Evolutionary conservation across 495 filamentous ascomycete species (phyloP), one percentile per base, ranked within the genome.

Genomic region (Penicillium alfredii): DNA sequence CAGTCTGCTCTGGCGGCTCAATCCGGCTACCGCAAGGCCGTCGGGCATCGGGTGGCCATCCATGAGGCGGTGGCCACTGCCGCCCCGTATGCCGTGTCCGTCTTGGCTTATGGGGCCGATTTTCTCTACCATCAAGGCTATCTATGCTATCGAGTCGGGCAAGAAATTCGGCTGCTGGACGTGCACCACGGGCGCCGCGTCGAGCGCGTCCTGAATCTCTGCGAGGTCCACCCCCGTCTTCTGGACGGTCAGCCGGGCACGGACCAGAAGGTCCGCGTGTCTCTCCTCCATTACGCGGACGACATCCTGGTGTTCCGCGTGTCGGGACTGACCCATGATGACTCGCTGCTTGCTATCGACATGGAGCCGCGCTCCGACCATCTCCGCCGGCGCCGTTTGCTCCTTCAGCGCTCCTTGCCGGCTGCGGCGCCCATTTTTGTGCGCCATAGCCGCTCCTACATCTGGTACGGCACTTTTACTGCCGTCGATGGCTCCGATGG

Each of bases 101-200:
- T 79, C 2, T 49, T 87, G 8, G 81, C 72, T 8, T 64, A 78
- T 33, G 79, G 73, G 4, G 66, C 75, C 15, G 65, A 69, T 6
- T 87, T 81, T 61, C 50, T 79, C 5, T 86, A 82, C 53, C 55
- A 66, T 16, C 66, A 78, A 16, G 83, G 84, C 11, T 58, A 74
- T 3, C 61, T 87, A 6, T 81, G 75, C 39, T 83, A 86, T 45
- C 66, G 74, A 7, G 51, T 66, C 15, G 64, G 68, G 8, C 61
- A 72, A 16, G 68, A 61, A 53, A 65, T 89, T 23, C 79, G 82
- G n/a, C 53, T 84, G 9, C 58, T 85, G 28, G 66, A 86, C 36
- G 56, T 86, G 7, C 76, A 81, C 58, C 42, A 56, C 11, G 63
- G 64, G 1, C 56, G 55, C n/a, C 49, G 36, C 22, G 50, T 57